Evolutionary conservation across 371 early-diverging fungal genomes (phyloP).

Genomic region (Apophysomyces variabilis): DNA sequence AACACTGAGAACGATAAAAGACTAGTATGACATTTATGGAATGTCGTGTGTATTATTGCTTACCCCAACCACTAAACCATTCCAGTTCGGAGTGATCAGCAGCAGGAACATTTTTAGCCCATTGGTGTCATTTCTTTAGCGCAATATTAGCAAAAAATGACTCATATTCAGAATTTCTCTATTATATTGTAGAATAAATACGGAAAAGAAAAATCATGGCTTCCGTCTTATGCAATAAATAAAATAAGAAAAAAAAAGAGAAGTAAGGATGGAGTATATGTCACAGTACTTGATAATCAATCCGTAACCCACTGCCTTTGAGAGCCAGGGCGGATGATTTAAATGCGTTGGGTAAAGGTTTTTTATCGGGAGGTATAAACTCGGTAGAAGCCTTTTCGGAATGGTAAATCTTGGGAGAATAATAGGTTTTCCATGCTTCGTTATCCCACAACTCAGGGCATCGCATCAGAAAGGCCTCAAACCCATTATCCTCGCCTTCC

Average conservation of each 20-base stretch:
- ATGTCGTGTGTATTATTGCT: no score
- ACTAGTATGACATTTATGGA: no score
- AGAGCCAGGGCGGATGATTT: conserved; percentile 43
- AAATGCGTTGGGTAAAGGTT: conserved; percentile 48
- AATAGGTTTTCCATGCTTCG: conserved; percentile 39
- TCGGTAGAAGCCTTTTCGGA: conserved; percentile 32
- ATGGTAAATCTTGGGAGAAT: conserved; percentile 33
- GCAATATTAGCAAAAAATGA: no score
- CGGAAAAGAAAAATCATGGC: neutral
- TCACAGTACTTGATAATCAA: conserved; percentile 43
- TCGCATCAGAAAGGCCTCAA: conserved; percentile 31
- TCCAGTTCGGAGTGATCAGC: no score
- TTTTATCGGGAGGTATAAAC: conserved; percentile 45
- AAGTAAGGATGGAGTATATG: neutral
- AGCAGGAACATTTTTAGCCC: no score
- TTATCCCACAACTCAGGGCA: conserved; percentile 32
- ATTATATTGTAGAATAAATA: neutral
- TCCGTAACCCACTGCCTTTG: conserved; percentile 39
- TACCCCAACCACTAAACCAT: no score
- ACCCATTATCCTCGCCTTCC: conserved; percentile 32
- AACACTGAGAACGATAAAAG: no score
- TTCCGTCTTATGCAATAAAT: neutral
- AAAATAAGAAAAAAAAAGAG: neutral
- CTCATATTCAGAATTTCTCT: no score
- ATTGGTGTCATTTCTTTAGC: no score